Evolutionary conservation across 306 rosid genomes (phyloP).

Genomic region (Rosa lucieae): DNA sequence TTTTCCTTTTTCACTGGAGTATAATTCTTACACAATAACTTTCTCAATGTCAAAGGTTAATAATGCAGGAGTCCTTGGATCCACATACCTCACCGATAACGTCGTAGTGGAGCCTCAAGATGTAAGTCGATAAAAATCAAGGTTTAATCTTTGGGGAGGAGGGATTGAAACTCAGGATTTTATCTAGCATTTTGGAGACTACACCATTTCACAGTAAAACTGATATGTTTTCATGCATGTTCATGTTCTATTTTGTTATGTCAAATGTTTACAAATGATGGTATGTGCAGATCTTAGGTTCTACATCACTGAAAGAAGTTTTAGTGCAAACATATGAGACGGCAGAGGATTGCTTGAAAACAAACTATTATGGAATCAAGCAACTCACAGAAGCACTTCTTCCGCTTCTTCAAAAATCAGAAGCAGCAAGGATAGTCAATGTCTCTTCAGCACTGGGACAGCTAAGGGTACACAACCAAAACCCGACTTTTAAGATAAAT

Average conservation of each 20-base stretch:
- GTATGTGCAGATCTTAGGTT: neutral
- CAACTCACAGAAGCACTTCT: conserved; percentile 28
- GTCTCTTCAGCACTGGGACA: conserved; percentile 38
- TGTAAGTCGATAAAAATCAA: neutral
- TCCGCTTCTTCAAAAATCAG: conserved; percentile 49
- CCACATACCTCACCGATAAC: neutral
- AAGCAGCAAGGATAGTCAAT: conserved; percentile 47
- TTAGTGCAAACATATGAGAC: conserved; percentile 26
- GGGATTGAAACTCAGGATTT: neutral
- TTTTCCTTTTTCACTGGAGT: no score
- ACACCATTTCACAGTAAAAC: neutral
- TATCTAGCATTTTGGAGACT: neutral
- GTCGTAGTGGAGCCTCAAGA: neutral
- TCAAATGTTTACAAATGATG: neutral
- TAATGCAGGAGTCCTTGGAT: conserved; percentile 18
- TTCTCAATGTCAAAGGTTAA: conserved; percentile 3
- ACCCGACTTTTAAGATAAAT: neutral
- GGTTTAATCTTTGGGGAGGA: neutral
- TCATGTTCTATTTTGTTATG: neutral
- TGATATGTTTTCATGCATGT: neutral
- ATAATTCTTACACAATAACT: neutral
- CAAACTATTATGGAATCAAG: conserved; percentile 50
- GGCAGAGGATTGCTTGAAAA: conserved; percentile 28
- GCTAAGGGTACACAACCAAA: conserved; percentile 24
- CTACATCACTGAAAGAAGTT: neutral